A percentile compares a stretch with the other conserved stretches of the same genome.
phyloP scores from a whole-genome alignment of 169 alveolate genomes.

The Sarcocystis neurona region DNA sequence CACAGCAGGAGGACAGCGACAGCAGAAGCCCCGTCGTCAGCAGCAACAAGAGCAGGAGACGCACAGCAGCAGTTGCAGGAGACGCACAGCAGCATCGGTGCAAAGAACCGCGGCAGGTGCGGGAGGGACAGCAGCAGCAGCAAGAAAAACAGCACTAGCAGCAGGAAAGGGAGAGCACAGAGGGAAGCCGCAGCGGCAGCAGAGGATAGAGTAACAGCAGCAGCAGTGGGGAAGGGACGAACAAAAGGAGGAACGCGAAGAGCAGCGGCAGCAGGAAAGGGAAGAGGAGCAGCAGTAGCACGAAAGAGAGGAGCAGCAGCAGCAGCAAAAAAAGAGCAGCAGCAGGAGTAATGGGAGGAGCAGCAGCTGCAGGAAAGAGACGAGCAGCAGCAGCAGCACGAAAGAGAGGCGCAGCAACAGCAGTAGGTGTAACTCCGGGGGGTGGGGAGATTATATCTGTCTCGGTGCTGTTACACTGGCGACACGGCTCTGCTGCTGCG shows the following conservation, averaged over 20 bases:
- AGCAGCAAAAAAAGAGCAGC: not conserved
- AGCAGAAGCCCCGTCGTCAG: no score
- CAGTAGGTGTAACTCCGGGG: no score
- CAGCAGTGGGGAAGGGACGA: not conserved
- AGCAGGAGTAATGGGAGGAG: not conserved
- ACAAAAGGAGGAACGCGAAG: not conserved
- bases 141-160: not conserved
- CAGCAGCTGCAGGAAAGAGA: no score
- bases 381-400: no score
- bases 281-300: not conserved
- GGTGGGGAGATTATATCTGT: no score
- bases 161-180: not conserved
- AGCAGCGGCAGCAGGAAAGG: not conserved
- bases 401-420: no score
- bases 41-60: not conserved
- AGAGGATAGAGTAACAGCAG: not conserved
- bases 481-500: no score
- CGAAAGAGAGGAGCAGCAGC: not conserved
- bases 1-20: no score
- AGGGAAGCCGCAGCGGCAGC: not conserved
- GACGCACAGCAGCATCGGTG: not conserved
- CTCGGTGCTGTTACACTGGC: no score
- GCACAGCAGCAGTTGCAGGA: not conserved
- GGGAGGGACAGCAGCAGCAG: not conserved
- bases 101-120: not conserved